Evolutionary conservation across 140 eudicot genomes (phyloP).

Genomic region (Anethum foeniculum): DNA sequence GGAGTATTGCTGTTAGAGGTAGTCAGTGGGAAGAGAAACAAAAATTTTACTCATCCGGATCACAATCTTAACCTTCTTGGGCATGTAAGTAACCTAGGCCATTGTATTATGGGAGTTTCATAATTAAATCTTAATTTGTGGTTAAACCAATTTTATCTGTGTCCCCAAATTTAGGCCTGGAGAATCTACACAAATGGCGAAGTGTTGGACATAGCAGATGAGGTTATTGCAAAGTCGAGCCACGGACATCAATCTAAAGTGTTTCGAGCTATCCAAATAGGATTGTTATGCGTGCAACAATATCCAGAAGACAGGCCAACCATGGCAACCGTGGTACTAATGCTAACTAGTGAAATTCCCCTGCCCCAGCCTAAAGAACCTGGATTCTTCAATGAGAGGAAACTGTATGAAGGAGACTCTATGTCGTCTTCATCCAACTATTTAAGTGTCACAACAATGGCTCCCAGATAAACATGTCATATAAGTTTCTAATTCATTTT

Average conservation of each 20-base stretch:
- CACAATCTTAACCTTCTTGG: slow-evolving; percentile 2
- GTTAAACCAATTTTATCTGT: too few species aligned
- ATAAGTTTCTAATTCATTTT: too few species aligned
- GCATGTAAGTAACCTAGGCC: slow-evolving; percentile 18
- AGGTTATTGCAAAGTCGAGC: slow-evolving; percentile 4
- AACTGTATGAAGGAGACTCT: neutral
- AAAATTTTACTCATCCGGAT: neutral
- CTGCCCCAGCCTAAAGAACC: slow-evolving; percentile 32
- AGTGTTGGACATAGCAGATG: slow-evolving; percentile 26
- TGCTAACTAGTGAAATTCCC: slow-evolving; percentile 31
- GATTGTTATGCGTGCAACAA: slow-evolving; percentile 45
- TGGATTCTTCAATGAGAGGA: slow-evolving; percentile 25
- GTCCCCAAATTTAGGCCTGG: slow-evolving; percentile 36
- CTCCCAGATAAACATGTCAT: too few species aligned
- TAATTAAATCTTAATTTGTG: too few species aligned
- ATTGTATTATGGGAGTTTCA: too few species aligned
- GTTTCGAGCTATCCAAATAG: slow-evolving; percentile 37
- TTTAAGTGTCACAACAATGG: neutral
- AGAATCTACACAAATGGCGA: slow-evolving; percentile 27
- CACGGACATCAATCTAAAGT: slow-evolving; percentile 12
- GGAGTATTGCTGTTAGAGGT: slow-evolving; percentile 5
- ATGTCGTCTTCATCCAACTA: slow-evolving; percentile 2
- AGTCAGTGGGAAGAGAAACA: slow-evolving; percentile 3
- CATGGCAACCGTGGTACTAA: slow-evolving; percentile 38
- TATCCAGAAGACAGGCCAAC: slow-evolving; percentile 40